phyloP scores from a whole-genome alignment of 441 rosid genomes.

The Eugenia klotzschiana region DNA sequence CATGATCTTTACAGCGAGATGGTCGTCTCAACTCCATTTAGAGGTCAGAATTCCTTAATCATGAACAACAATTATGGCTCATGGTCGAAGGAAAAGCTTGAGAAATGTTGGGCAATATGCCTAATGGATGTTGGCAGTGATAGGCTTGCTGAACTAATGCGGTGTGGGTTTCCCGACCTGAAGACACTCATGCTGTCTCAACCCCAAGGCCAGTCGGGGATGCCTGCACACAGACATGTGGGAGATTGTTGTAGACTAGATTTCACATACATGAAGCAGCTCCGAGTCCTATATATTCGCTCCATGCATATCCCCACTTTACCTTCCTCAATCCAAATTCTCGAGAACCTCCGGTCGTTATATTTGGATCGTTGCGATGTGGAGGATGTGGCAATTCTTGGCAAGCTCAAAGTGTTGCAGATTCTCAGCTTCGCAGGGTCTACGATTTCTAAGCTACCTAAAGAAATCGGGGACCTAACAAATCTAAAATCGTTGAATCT shows the following conservation, averaged over 20 bases:
- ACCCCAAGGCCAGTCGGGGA: accelerated
- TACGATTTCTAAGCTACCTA: accelerated
- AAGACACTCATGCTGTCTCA: not conserved
- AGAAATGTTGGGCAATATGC: not conserved
- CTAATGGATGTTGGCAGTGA: not conserved
- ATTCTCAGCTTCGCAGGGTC: not conserved
- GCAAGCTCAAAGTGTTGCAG: not conserved
- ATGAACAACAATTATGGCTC: not conserved
- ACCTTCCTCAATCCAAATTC: not conserved
- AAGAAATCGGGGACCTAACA: accelerated
- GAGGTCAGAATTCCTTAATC: not conserved
- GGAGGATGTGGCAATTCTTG: not conserved
- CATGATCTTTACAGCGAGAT: not conserved
- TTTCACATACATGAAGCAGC: not conserved
- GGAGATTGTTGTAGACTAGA: not conserved
- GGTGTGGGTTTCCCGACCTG: not conserved
- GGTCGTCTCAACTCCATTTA: not conserved
- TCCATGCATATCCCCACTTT: accelerated
- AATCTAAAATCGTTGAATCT: not conserved
- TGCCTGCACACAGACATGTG: not conserved
- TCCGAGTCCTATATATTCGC: not conserved
- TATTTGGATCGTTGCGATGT: accelerated
- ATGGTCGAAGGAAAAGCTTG: not conserved
- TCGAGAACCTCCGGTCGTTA: not conserved
- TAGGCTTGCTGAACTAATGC: not conserved